Evolutionary conservation across 176 grass and related monocot genomes (phyloP).

Genomic region (Panicum miliaceum): DNA sequence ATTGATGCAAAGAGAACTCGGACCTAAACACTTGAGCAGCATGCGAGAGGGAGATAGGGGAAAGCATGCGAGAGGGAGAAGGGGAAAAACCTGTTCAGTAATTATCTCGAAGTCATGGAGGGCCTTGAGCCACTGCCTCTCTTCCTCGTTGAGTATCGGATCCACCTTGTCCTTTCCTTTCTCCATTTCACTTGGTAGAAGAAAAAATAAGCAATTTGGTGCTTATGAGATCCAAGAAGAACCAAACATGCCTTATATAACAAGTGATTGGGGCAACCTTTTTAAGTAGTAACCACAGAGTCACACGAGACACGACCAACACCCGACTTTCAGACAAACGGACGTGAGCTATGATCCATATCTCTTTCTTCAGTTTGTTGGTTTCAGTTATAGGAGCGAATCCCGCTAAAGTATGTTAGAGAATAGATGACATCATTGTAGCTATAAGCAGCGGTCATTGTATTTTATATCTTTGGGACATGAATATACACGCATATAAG

Average conservation of each 20-base stretch:
- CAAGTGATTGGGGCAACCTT: no score
- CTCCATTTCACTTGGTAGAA: not conserved
- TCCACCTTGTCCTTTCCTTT: not conserved
- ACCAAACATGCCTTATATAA: no score
- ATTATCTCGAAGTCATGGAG: not conserved
- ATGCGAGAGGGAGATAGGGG: not conserved
- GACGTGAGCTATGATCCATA: not conserved
- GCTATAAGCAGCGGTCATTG: not conserved
- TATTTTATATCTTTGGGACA: not conserved
- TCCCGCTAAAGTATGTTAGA: not conserved
- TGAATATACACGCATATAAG: not conserved
- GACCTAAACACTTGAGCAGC: not conserved
- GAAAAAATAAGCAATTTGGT: not conserved
- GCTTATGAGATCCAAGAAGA: not conserved
- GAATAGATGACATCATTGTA: not conserved
- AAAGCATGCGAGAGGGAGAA: not conserved
- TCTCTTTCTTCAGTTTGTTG: not conserved
- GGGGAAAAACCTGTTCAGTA: not conserved
- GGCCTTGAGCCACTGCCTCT: not conserved
- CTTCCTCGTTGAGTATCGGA: not conserved
- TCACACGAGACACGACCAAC: not conserved
- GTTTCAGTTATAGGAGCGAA: not conserved
- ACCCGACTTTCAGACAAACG: not conserved
- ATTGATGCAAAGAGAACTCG: not conserved
- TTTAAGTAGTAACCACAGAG: no score